Percentiles rank a stretch among this genome's conserved stretches.
Evolutionary conservation across 805 yeast species (phyloP).

Genomic region (Metschnikowia vanudenii): DNA sequence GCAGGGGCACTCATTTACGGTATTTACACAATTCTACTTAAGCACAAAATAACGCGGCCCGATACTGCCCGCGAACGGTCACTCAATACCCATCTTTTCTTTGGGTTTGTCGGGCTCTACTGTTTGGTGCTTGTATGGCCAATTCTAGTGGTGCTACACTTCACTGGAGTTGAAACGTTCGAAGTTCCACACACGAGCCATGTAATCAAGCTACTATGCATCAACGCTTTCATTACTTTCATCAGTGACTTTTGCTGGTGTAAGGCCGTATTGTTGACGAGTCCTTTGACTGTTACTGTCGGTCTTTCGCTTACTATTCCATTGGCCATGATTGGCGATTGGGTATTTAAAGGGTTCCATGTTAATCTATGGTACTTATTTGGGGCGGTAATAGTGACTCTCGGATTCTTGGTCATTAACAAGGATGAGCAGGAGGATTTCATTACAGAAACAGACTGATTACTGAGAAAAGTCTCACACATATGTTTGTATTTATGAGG

Average conservation of each 20-base stretch:
- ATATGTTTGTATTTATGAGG: too few species aligned
- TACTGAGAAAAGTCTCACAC: not conserved
- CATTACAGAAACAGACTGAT: slow-evolving; percentile 15
- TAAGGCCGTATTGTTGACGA: slow-evolving; percentile 86
- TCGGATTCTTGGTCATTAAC: slow-evolving; percentile 83
- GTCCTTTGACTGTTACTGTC: slow-evolving; percentile 93
- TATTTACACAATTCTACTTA: slow-evolving; percentile 80
- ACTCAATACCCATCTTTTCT: slow-evolving; percentile 81
- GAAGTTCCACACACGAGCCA: slow-evolving; percentile 60
- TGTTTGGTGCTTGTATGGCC: slow-evolving; percentile 83
- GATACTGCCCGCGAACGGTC: slow-evolving; percentile 60
- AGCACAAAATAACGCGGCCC: slow-evolving; percentile 52
- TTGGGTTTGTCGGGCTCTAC: slow-evolving; percentile 92
- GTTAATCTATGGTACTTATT: slow-evolving; percentile 62
- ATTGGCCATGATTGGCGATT: slow-evolving; percentile 84
- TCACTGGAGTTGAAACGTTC: slow-evolving; percentile 63
- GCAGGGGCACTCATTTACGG: slow-evolving; percentile 90
- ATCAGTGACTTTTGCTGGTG: slow-evolving; percentile 95
- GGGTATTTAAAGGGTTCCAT: slow-evolving; percentile 62
- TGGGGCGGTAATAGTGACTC: slow-evolving; percentile 79
- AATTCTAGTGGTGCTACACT: slow-evolving; percentile 62
- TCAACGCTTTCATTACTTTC: slow-evolving; percentile 77
- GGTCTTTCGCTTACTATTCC: slow-evolving; percentile 94
- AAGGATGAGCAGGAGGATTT: slow-evolving; percentile 69
- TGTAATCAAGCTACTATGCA: slow-evolving; percentile 51